Evolutionary conservation across 169 alveolate species (phyloP).

Genomic region (Eimeria acervulina): DNA sequence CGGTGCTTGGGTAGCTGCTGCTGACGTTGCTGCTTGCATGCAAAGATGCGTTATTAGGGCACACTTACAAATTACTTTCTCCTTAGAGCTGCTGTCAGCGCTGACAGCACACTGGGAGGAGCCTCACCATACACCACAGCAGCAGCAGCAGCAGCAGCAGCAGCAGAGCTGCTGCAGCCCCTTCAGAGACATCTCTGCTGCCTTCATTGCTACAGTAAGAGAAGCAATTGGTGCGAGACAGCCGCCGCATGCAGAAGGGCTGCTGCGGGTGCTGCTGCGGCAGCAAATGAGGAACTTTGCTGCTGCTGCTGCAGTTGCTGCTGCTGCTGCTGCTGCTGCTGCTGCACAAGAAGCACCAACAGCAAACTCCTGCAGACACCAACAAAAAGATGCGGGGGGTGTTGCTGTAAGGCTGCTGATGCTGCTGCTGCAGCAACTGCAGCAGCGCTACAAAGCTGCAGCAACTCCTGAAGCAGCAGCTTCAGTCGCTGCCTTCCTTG

Average conservation of each 20-base stretch:
- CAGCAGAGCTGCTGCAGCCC: slow-evolving; percentile 43
- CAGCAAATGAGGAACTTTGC: background rate
- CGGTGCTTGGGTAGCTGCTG: background rate
- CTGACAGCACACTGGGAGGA: slow-evolving; percentile 38
- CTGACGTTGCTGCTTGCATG: background rate
- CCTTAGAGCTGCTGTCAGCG: background rate
- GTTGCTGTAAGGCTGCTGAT: background rate
- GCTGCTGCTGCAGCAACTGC: slow-evolving; percentile 2
- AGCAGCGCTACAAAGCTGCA: background rate
- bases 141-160: slow-evolving; percentile 20
- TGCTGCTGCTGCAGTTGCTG: background rate
- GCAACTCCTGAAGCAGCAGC: background rate
- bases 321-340: background rate
- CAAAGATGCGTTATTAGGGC: background rate
- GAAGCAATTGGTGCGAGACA: background rate
- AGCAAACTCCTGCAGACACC: background rate
- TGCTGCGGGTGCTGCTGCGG: slow-evolving; percentile 5
- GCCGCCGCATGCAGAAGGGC: background rate
- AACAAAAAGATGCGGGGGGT: no score
- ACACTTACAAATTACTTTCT: background rate
- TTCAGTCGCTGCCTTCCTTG: background rate
- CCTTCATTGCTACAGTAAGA: background rate
- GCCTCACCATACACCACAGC: background rate
- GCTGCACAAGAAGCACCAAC: background rate
- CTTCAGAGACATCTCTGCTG: background rate